Conservation (phyloP, 169 alveolate species). For the Plasmodium inui region DNA sequence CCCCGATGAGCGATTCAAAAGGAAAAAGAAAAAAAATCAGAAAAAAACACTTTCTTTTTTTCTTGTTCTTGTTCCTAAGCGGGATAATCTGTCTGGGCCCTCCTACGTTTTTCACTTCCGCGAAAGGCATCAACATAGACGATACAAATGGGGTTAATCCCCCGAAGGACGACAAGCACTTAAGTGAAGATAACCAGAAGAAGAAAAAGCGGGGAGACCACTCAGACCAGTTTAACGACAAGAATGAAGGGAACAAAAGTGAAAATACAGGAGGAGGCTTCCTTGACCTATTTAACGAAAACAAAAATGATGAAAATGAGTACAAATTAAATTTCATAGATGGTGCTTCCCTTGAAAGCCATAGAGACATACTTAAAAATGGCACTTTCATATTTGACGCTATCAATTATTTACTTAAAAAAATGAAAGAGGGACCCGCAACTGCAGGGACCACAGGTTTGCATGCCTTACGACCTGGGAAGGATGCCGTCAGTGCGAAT, state of each 20-base stretch:
- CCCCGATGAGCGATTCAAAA: slow-evolving; percentile 2
- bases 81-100: not conserved
- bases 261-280: slow-evolving; percentile 15
- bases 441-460: not conserved
- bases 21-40: slow-evolving; percentile 10
- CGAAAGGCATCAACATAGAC: slow-evolving; percentile 1
- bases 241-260: not conserved
- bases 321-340: slow-evolving; percentile 43
- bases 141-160: not conserved
- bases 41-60: not conserved
- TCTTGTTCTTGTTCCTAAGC: slow-evolving; percentile 25
- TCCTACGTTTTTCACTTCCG: not conserved
- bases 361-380: slow-evolving; percentile 16
- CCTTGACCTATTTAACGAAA: slow-evolving; percentile 14
- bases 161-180: not conserved
- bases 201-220: slow-evolving; percentile 6
- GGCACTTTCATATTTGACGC: slow-evolving; percentile 51
- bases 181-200: not conserved
- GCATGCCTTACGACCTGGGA: not conserved
- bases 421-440: not conserved
- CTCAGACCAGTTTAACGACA: not conserved
- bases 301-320: slow-evolving; percentile 10
- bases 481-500: not conserved
- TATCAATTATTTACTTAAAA: slow-evolving; percentile 11
- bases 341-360: not conserved